Evolutionary conservation across 495 filamentous ascomycete genomes (phyloP).

Genomic region (Neurospora sp.): DNA sequence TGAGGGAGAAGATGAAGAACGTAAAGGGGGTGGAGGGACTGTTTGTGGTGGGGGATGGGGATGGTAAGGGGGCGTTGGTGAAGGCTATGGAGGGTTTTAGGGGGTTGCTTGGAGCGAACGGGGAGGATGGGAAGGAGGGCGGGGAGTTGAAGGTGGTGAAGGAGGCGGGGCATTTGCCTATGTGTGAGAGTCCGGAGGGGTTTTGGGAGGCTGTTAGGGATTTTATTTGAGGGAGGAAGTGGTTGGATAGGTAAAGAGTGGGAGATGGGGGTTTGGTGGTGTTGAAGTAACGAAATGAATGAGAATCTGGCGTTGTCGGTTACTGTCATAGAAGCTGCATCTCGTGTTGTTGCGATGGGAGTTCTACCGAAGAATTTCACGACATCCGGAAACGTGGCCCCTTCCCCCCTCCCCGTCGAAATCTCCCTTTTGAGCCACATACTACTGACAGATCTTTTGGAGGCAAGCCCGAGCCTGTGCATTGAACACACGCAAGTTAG

Average conservation of each 20-base stretch:
- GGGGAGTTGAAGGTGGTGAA: constrained; percentile 52
- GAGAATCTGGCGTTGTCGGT: neutral
- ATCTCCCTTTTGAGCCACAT: too few species aligned
- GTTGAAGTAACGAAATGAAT: neutral
- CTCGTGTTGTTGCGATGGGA: neutral
- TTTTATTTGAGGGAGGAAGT: constrained; percentile 30
- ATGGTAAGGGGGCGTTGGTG: constrained; percentile 57
- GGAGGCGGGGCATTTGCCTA: constrained; percentile 66
- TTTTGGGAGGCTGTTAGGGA: constrained; percentile 51
- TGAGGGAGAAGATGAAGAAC: constrained; percentile 49
- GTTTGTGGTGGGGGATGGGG: constrained; percentile 59
- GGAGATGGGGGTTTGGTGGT: neutral
- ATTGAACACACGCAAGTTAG: too few species aligned
- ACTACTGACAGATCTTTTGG: too few species aligned
- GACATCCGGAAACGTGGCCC: too few species aligned
- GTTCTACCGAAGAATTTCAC: too few species aligned
- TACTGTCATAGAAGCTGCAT: neutral
- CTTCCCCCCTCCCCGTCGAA: too few species aligned
- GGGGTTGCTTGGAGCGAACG: constrained; percentile 35
- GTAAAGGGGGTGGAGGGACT: constrained; percentile 46
- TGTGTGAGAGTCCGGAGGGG: constrained; percentile 61
- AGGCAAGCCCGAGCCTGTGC: too few species aligned
- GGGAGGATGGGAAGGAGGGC: constrained; percentile 16
- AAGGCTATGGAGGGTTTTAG: constrained; percentile 69
- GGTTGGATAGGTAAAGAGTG: neutral